Conservation (phyloP, 2,329 filamentous ascomycete genomes). For the Trichoderma pleuroti region DNA sequence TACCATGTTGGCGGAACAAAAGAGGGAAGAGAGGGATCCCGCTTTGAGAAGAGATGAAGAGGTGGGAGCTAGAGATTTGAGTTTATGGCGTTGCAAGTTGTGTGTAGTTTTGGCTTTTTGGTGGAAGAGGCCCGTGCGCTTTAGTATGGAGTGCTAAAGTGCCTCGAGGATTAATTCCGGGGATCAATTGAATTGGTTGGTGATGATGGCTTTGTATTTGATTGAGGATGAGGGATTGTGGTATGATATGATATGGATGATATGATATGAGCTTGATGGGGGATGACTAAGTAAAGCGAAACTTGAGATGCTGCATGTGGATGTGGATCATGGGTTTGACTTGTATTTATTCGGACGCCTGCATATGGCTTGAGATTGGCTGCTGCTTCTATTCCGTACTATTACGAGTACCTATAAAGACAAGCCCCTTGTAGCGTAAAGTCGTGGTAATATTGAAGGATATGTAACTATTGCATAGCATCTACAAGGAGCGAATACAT, state of each 20-base stretch:
- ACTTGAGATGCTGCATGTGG: background rate
- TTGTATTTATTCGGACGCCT: background rate
- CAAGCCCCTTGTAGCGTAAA: background rate
- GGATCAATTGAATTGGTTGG: background rate
- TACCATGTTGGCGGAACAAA: slow-evolving; percentile 16
- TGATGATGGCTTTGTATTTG: background rate
- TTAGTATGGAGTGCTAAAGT: background rate
- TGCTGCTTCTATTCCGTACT: background rate
- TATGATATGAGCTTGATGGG: background rate
- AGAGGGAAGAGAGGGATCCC: slow-evolving; percentile 10
- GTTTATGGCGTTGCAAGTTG: slow-evolving; percentile 5
- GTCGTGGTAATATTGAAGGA: background rate
- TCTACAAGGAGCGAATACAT: background rate
- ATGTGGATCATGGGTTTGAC: background rate
- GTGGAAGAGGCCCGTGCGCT: background rate
- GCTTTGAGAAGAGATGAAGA: background rate
- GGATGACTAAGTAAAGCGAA: slow-evolving; percentile 1
- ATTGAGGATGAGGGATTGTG: background rate
- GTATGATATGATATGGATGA: background rate
- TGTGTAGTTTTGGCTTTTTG: background rate
- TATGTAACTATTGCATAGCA: background rate
- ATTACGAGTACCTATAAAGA: background rate
- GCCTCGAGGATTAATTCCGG: background rate
- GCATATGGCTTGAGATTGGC: background rate
- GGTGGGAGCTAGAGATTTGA: background rate